phyloP scores from a whole-genome alignment of 2,329 filamentous ascomycete species.

The Intubia oerlemansii region DNA sequence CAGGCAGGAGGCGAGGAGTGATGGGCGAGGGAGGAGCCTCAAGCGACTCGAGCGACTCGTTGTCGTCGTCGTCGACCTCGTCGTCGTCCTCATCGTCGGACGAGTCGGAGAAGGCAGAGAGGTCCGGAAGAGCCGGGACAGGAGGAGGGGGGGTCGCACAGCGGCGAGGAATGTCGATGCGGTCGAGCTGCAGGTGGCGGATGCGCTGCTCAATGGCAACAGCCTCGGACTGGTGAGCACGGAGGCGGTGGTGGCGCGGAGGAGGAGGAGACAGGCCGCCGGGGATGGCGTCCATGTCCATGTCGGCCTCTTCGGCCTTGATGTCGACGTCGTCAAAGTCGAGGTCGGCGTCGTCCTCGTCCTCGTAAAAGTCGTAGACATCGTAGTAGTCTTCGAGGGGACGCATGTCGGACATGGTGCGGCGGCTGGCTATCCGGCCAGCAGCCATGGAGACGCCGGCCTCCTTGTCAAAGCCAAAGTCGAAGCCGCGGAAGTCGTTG shows the following conservation, averaged over 20 bases:
- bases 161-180: too few relatives aligned
- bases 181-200: too few relatives aligned
- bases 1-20: conserved; percentile 8
- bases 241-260: conserved; percentile 4
- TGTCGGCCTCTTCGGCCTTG: conserved; percentile 4
- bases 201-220: conserved; percentile 2
- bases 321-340: conserved; percentile 5
- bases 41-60: too few relatives aligned
- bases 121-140: too few relatives aligned
- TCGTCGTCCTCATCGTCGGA: too few relatives aligned
- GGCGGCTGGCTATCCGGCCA: conserved; percentile 4
- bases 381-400: too few relatives aligned
- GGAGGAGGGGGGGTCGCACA: too few relatives aligned
- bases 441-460: background rate
- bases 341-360: background rate
- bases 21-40: conserved; percentile 5
- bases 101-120: too few relatives aligned
- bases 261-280: conserved; percentile 7
- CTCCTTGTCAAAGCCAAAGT: conserved; percentile 13
- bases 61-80: too few relatives aligned
- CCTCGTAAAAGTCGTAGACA: too few relatives aligned
- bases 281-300: conserved; percentile 4
- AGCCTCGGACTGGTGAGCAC: conserved; percentile 4
- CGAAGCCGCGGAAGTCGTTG: conserved; percentile 10
- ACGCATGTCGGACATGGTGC: too few relatives aligned